These are phyloP conservation scores for Hypholoma fasciculare DNA, from an alignment of 768 basidiomycete species.

Conservation along the genomic window DNA sequence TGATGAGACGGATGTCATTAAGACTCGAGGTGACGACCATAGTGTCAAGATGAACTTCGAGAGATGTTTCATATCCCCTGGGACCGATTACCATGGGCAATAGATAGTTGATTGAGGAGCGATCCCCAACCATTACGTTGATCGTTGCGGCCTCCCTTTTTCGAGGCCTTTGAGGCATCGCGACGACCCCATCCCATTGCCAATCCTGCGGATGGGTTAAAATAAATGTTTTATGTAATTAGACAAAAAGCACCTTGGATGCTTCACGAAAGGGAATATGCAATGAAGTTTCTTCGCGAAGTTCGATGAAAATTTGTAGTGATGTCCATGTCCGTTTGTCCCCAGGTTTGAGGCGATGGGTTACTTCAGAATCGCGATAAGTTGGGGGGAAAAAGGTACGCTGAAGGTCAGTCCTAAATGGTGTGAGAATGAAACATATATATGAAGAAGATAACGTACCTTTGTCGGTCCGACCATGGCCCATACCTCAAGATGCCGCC, in stretches of 20 bases:
- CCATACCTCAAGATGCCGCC: constrained; percentile 83
- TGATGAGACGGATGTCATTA: constrained; percentile 80
- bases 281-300: constrained; percentile 74
- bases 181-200: constrained; percentile 78
- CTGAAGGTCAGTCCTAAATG: constrained; percentile 69
- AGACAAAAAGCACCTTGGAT: constrained; percentile 61
- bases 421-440: background rate
- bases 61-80: constrained; percentile 73
- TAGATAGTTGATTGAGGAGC: constrained; percentile 83
- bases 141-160: constrained; percentile 71
- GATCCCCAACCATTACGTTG: constrained; percentile 72
- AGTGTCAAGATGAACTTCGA: constrained; percentile 83
- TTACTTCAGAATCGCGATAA: constrained; percentile 63
- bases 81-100: constrained; percentile 78
- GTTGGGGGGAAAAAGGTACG: constrained; percentile 80
- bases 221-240: background rate
- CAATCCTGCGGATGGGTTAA: constrained; percentile 61
- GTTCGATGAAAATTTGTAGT: constrained; percentile 78
- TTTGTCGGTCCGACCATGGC: constrained; percentile 95
- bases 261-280: constrained; percentile 90
- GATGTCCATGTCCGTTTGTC: constrained; percentile 84
- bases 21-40: constrained; percentile 81
- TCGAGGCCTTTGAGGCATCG: constrained; percentile 48
- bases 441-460: constrained; percentile 39
- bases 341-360: constrained; percentile 63